Percentiles rank a stretch among this genome's conserved stretches.
These are phyloP conservation scores for Blepharisma undulans DNA, from an alignment of 169 alveolate species.

Conservation along the genomic window DNA sequence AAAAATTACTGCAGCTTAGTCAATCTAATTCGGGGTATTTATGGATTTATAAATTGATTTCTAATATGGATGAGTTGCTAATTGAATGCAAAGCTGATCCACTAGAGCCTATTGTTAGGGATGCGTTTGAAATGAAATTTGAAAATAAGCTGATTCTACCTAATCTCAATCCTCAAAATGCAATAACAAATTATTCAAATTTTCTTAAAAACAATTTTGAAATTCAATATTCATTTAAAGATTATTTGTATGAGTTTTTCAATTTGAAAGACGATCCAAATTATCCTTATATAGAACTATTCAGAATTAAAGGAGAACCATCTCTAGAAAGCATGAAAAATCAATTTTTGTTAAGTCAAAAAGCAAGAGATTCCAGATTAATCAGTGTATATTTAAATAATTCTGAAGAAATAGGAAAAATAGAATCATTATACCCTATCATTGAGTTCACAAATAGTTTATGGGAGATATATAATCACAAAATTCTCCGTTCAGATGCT, in stretches of 20 bases:
- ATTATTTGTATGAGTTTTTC: background rate
- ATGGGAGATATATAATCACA: background rate
- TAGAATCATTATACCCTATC: background rate
- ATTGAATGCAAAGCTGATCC: background rate
- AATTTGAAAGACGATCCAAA: background rate
- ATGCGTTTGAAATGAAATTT: background rate
- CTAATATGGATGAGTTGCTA: background rate
- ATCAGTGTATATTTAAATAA: background rate
- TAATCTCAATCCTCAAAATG: background rate
- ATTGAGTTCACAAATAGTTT: slow-evolving; percentile 2
- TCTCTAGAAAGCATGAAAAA: background rate
- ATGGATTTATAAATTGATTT: background rate
- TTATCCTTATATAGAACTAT: background rate
- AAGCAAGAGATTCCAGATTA: background rate
- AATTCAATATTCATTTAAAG: background rate
- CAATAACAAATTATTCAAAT: background rate
- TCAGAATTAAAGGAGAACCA: background rate
- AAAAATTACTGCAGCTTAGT: background rate
- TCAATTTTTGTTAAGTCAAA: background rate
- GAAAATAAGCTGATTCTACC: background rate
- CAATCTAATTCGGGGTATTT: background rate
- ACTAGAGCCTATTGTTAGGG: background rate
- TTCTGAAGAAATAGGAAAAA: background rate
- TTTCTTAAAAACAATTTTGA: background rate
- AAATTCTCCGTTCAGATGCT: background rate